Conservation (phyloP, 2,329 filamentous ascomycete genomes). For the Aspergillus japonicus region DNA sequence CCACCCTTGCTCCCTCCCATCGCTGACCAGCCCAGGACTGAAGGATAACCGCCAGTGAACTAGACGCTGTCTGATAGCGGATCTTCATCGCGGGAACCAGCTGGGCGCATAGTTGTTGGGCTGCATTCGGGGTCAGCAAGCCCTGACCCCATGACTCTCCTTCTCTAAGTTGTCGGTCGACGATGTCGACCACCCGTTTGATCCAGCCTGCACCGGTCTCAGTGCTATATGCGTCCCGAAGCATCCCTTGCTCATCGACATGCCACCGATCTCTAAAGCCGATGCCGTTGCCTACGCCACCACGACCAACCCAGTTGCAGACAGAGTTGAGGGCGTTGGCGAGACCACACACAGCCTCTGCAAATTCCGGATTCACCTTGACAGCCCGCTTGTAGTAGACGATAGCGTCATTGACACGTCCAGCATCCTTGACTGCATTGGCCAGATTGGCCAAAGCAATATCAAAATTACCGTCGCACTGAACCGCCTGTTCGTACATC, state of each 20-base stretch:
- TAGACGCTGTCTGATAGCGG: conserved; percentile 25
- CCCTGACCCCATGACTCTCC: conserved; percentile 83
- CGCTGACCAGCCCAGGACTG: conserved; percentile 67
- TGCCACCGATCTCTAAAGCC: conserved; percentile 88
- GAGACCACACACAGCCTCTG: conserved; percentile 92
- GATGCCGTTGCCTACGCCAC: conserved; percentile 73
- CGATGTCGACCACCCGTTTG: conserved; percentile 85
- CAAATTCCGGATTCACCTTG: conserved; percentile 87
- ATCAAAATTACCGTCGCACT: conserved; percentile 90
- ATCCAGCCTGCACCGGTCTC: conserved; percentile 74
- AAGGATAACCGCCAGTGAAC: conserved; percentile 39
- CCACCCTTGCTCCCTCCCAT: conserved; percentile 84
- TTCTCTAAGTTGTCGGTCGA: conserved; percentile 81
- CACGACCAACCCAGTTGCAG: conserved; percentile 88
- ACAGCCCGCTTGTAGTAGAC: conserved; percentile 88
- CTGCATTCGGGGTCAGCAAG: conserved; percentile 57
- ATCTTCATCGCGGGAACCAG: conserved; percentile 39
- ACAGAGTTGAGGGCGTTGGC: conserved; percentile 95
- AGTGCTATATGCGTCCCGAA: conserved; percentile 68
- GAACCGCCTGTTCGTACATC: conserved; percentile 95
- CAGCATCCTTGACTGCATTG: conserved; percentile 96
- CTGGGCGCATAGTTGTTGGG: conserved; percentile 54
- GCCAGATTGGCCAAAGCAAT: conserved; percentile 95
- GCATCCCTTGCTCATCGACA: conserved; percentile 78
- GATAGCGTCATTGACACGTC: conserved; percentile 88